phyloP scores from a whole-genome alignment of 768 basidiomycete species.

The Udeniomyces megalosporus region DNA sequence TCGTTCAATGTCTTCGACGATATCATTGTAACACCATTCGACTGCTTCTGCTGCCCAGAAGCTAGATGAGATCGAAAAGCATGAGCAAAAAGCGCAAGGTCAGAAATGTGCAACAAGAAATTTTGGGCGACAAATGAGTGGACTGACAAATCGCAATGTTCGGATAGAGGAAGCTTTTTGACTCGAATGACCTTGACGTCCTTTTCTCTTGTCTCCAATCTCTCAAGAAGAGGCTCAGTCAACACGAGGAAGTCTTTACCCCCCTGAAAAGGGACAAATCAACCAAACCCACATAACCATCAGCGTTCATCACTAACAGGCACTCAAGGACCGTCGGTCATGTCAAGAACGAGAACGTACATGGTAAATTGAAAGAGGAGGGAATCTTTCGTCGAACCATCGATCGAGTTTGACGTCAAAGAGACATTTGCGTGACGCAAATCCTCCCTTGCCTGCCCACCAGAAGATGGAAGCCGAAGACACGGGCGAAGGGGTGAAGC shows the following conservation, averaged over 20 bases:
- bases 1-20: conserved; percentile 30
- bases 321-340: background rate
- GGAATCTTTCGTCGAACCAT: conserved; percentile 38
- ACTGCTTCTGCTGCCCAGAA: conserved; percentile 37
- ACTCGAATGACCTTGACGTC: conserved; percentile 34
- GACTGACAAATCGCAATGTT: conserved; percentile 19
- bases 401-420: conserved; percentile 29
- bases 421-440: conserved; percentile 32
- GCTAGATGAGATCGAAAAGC: background rate
- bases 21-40: conserved; percentile 33
- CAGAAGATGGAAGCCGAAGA: conserved; percentile 20
- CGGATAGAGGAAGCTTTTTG: conserved; percentile 33
- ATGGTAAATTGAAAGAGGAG: conserved; percentile 32
- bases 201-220: conserved; percentile 32
- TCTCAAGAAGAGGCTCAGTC: conserved; percentile 35
- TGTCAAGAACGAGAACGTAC: background rate
- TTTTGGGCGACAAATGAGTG: background rate
- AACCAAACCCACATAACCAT: no score
- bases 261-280: conserved; percentile 1
- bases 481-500: conserved; percentile 39
- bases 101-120: background rate
- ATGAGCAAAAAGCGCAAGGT: background rate
- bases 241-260: conserved; percentile 24
- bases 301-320: no score
- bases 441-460: conserved; percentile 38